A percentile compares a stretch with the other conserved stretches of the same genome.
These are phyloP conservation scores for Microdochium paspali DNA, from an alignment of 2,329 filamentous ascomycete genomes.

Conservation along the genomic window DNA sequence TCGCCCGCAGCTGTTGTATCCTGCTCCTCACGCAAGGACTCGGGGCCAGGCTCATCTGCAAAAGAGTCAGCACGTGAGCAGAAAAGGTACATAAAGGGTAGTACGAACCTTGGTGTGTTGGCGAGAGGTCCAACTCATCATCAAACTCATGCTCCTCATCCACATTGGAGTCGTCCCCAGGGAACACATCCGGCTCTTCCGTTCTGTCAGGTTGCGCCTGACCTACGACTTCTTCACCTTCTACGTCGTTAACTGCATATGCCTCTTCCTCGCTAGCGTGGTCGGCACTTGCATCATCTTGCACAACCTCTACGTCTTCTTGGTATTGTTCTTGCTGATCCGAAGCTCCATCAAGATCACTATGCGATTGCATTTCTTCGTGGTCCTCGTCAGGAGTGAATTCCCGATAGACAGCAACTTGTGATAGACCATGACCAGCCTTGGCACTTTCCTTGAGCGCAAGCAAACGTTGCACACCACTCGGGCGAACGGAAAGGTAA, in stretches of 20 bases:
- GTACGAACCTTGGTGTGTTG: constrained; percentile 16
- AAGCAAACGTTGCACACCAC: constrained; percentile 18
- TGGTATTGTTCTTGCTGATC: constrained; percentile 14
- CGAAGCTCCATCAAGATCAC: constrained; percentile 3
- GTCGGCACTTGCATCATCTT: constrained; percentile 3
- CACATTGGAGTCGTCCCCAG: constrained; percentile 8
- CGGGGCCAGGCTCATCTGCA: constrained; percentile 1
- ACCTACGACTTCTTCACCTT: neutral
- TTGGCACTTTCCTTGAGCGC: constrained; percentile 19
- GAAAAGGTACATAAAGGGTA: constrained; percentile 5
- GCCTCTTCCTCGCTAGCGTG: neutral
- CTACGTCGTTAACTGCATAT: neutral
- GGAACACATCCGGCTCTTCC: neutral
- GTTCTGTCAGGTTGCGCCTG: neutral
- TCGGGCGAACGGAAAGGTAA: constrained; percentile 21
- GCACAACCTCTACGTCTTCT: constrained; percentile 9
- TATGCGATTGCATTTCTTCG: neutral
- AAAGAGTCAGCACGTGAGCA: constrained; percentile 4
- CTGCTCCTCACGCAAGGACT: neutral
- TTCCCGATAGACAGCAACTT: constrained; percentile 20
- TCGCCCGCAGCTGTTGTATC: neutral
- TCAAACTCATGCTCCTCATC: neutral
- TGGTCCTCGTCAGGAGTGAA: constrained; percentile 5
- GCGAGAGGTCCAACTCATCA: constrained; percentile 13
- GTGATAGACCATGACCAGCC: constrained; percentile 18